Percentiles rank a stretch among this genome's conserved stretches.
Conservation (phyloP, 2,329 filamentous ascomycete species). For the Camillea tinctor region DNA sequence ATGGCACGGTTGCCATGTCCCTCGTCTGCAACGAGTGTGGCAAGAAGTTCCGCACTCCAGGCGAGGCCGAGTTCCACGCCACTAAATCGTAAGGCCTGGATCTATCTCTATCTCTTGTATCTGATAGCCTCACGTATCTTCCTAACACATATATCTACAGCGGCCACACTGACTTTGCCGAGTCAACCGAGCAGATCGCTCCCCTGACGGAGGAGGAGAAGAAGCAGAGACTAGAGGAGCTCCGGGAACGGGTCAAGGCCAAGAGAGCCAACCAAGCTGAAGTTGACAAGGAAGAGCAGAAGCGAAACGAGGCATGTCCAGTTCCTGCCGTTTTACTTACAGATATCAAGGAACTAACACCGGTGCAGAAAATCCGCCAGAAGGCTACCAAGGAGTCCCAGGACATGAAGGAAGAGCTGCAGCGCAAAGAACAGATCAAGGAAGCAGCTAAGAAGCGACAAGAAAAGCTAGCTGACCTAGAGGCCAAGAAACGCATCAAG, state of each 20-base stretch:
- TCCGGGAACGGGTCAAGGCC: slow-evolving; percentile 67
- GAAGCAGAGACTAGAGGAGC: slow-evolving; percentile 71
- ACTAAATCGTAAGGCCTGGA: slow-evolving; percentile 65
- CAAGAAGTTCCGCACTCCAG: slow-evolving; percentile 81
- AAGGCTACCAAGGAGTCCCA: slow-evolving; percentile 90
- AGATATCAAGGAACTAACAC: slow-evolving; percentile 11
- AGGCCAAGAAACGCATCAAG: slow-evolving; percentile 84
- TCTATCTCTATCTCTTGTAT: too few species aligned
- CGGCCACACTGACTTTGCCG: slow-evolving; percentile 85
- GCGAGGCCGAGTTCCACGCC: slow-evolving; percentile 86
- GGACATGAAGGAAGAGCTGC: slow-evolving; percentile 84
- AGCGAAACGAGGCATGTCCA: slow-evolving; percentile 72
- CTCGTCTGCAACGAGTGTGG: slow-evolving; percentile 93
- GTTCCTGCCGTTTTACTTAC: background rate
- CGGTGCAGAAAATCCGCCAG: slow-evolving; percentile 63
- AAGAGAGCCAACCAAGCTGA: slow-evolving; percentile 69
- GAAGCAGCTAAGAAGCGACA: slow-evolving; percentile 81
- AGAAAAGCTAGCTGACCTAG: slow-evolving; percentile 82
- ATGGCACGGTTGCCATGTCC: slow-evolving; percentile 71
- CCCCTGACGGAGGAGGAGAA: slow-evolving; percentile 92
- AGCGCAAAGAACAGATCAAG: slow-evolving; percentile 87
- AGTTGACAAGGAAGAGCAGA: slow-evolving; percentile 76
- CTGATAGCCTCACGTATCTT: slow-evolving; percentile 9
- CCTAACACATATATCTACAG: slow-evolving; percentile 37
- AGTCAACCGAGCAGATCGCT: slow-evolving; percentile 89